Percentiles rank a stretch among this genome's conserved stretches.
These are phyloP conservation scores for Pezicula carpinea DNA, from an alignment of 2,329 filamentous ascomycete genomes.

Conservation along the genomic window DNA sequence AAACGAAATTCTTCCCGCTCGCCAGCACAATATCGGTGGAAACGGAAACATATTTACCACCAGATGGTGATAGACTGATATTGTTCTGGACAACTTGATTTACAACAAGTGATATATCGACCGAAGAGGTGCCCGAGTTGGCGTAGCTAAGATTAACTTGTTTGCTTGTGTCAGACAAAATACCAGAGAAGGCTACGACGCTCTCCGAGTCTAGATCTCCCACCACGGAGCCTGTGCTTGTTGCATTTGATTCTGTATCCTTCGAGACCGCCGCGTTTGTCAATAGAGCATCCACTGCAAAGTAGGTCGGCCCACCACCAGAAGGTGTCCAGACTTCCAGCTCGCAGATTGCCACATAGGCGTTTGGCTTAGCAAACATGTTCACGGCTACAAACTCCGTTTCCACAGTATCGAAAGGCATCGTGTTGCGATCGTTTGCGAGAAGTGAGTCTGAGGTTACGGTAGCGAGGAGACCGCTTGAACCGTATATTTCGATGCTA, in stretches of 20 bases:
- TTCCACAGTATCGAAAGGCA: conserved; percentile 4
- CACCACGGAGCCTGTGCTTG: conserved; percentile 8
- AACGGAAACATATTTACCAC: conserved; percentile 2
- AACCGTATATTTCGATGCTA: conserved; percentile 10
- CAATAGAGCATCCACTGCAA: conserved; percentile 11
- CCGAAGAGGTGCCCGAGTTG: background rate
- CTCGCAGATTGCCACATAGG: conserved; percentile 10
- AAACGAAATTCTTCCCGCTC: conserved; percentile 9
- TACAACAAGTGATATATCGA: conserved; percentile 1
- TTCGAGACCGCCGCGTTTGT: conserved; percentile 2
- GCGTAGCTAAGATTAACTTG: conserved; percentile 5
- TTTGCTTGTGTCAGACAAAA: background rate
- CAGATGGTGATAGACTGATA: conserved; percentile 1
- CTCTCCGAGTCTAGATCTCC: background rate
- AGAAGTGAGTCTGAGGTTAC: background rate
- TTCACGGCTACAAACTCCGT: conserved; percentile 8
- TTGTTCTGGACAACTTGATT: conserved; percentile 6
- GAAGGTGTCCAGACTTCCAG: conserved; percentile 10
- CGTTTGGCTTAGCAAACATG: conserved; percentile 5
- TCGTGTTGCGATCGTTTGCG: conserved; percentile 9
- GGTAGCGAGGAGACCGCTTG: conserved; percentile 5
- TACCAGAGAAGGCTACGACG: conserved; percentile 9
- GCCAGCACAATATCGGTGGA: conserved; percentile 1
- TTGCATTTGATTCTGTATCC: conserved; percentile 6
- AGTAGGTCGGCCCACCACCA: conserved; percentile 2